A percentile compares a stretch with the other conserved stretches of the same genome.
Evolutionary conservation across 768 basidiomycete species (phyloP).

Genomic region (Strobilomyces echinocephalus): DNA sequence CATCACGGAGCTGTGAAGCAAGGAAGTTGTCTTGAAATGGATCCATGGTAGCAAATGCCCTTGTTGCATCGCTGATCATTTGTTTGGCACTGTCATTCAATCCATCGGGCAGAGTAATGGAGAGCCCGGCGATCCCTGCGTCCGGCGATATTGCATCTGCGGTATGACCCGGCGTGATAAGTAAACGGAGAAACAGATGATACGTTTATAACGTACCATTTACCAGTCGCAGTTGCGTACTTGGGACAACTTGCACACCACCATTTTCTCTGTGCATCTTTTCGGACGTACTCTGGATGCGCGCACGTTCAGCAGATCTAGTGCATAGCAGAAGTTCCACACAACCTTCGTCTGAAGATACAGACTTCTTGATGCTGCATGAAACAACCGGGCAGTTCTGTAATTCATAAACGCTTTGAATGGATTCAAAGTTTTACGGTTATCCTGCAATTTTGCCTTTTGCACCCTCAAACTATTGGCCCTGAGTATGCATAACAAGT

Average conservation of each 20-base stretch:
- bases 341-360: neutral
- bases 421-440: neutral
- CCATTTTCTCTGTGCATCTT: conserved; percentile 1
- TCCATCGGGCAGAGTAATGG: neutral
- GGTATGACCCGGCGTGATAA: too few species aligned
- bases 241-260: neutral
- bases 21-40: conserved; percentile 6
- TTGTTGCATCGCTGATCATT: neutral
- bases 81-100: neutral
- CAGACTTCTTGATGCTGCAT: neutral
- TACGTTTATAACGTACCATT: neutral
- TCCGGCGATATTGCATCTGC: neutral
- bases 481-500: too few species aligned
- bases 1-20: neutral
- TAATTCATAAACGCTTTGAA: neutral
- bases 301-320: too few species aligned
- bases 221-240: neutral
- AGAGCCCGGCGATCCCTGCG: neutral
- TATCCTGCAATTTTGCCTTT: neutral
- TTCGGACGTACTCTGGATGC: conserved; percentile 1
- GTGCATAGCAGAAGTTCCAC: too few species aligned
- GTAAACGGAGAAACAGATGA: too few species aligned
- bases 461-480: neutral
- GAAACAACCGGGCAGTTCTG: neutral
- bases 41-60: neutral